These are phyloP conservation scores for Neurospora crassa DNA, from an alignment of 2,329 filamentous ascomycete genomes.

Conservation along the genomic window DNA sequence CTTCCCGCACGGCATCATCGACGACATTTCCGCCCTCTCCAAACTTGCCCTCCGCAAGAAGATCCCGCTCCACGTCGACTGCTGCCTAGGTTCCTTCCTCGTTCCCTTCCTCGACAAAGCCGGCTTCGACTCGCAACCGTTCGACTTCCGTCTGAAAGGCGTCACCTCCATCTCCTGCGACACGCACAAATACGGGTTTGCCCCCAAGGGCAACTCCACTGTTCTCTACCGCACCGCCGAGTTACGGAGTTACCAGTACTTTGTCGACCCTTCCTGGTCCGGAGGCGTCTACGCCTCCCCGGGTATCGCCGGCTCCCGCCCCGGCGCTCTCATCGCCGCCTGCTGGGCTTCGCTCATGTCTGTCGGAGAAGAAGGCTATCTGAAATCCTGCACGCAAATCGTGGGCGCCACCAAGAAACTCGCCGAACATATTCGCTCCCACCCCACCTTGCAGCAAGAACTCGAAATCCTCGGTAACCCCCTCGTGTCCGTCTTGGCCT, in stretches of 20 bases:
- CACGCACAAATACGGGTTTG: constrained; percentile 98
- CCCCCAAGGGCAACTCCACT: constrained; percentile 93
- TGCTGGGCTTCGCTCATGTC: constrained; percentile 92
- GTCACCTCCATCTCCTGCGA: constrained; percentile 95
- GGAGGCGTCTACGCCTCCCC: constrained; percentile 95
- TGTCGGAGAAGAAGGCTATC: constrained; percentile 79
- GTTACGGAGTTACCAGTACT: constrained; percentile 88
- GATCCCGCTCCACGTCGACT: constrained; percentile 90
- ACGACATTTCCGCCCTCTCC: constrained; percentile 81
- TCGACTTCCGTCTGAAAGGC: constrained; percentile 89
- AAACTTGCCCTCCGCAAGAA: constrained; percentile 70
- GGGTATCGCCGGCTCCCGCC: constrained; percentile 81
- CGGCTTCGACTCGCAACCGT: constrained; percentile 80
- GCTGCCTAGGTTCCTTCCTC: constrained; percentile 92
- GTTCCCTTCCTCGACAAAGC: constrained; percentile 85
- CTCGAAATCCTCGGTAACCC: constrained; percentile 76
- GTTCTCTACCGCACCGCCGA: constrained; percentile 76
- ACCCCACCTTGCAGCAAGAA: constrained; percentile 59
- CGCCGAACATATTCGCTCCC: constrained; percentile 59
- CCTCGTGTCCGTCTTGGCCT: constrained; percentile 83
- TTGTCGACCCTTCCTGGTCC: constrained; percentile 88
- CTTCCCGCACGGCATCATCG: constrained; percentile 96
- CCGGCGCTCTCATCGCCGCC: constrained; percentile 87
- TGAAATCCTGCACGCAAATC: constrained; percentile 78
- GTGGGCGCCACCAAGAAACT: constrained; percentile 81